A percentile compares a stretch with the other conserved stretches of the same genome.
Conservation (phyloP, 257 asterid genomes). For the Przewalskia tangutica region DNA sequence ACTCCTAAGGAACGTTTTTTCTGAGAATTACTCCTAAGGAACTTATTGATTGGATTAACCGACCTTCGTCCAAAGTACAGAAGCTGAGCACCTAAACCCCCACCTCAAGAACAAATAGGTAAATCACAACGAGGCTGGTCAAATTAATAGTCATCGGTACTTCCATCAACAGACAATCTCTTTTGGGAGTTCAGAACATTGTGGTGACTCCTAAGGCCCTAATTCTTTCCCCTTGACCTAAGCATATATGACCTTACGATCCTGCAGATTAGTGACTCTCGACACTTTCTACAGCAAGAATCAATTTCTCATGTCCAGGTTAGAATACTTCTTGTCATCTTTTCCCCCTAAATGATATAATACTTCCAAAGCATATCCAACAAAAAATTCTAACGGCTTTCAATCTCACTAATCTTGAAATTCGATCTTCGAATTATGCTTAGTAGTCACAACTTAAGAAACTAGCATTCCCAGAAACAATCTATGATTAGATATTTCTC, state of each 20-base stretch:
- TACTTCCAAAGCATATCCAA: background rate
- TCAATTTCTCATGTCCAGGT: background rate
- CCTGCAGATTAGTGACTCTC: background rate
- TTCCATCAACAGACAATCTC: background rate
- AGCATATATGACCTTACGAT: background rate
- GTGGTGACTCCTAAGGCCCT: background rate
- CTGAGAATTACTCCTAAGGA: background rate
- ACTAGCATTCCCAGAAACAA: background rate
- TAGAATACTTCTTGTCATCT: no score
- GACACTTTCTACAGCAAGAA: background rate
- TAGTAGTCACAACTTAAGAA: background rate
- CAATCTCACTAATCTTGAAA: background rate
- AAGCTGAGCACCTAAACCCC: background rate
- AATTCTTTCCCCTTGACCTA: background rate
- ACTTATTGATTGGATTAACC: background rate
- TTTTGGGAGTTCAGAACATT: background rate
- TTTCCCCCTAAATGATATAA: background rate
- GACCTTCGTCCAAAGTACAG: background rate
- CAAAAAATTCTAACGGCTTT: conserved; percentile 10
- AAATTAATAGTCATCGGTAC: background rate
- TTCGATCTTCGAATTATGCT: background rate
- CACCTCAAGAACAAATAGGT: background rate
- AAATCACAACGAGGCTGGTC: background rate
- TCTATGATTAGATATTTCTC: background rate
- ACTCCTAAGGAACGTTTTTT: background rate